Base-by-base conservation (phyloP, 1,284 basidiomycete genomes). In the Peniophora sp. region DNA sequence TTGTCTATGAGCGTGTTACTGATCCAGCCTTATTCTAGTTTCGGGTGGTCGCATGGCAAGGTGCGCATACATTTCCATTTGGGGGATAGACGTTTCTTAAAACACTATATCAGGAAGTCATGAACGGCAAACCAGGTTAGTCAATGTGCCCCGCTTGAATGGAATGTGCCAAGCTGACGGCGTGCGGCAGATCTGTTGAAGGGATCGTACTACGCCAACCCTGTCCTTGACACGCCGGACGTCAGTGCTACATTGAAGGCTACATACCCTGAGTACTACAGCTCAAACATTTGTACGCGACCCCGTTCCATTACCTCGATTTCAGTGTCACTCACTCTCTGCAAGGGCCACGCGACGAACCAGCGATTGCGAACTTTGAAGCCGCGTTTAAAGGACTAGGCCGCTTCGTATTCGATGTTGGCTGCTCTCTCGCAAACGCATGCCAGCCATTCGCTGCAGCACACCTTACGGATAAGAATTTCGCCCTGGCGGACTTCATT, bases 31-130 rank as follows among this genome's bases (percentile, higher is more conserved):
- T 22, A 8, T n/a, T 39, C 17, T 47, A 89, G 89, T 63, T 95
- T 93, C 65, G 93, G 93, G 19, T 97, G 93, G 93, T 90, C 86
- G 41, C 89, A 93, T 67, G 93, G 93, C 49, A 95, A 95, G 75
- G 85, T 83, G 50, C 47, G 65, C n/a, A n/a, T n/a, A 24, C 22
- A 8, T 8, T 55, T 34, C 22, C 22, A 44, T 48, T 20, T 17
- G 56, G 34, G 53, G 25, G 19, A 2, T 52, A 14, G n/a, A 36
- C 19, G 20, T n/a, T n/a, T n/a, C n/a, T n/a, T n/a, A n/a, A n/a
- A n/a, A n/a, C n/a, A n/a, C n/a, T n/a, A n/a, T 43, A 2, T 16
- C 52, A 89, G 84, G 93, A 97, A 75, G 82, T 94, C 38, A 96
- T 96, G 92, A 96, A 96, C 60, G 92, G 92, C 24, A 85, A 81